Percentiles rank a stretch among this genome's conserved stretches.
These are phyloP conservation scores for Ganoderma lingzhi DNA, from an alignment of 1,284 basidiomycete species.

Conservation along the genomic window DNA sequence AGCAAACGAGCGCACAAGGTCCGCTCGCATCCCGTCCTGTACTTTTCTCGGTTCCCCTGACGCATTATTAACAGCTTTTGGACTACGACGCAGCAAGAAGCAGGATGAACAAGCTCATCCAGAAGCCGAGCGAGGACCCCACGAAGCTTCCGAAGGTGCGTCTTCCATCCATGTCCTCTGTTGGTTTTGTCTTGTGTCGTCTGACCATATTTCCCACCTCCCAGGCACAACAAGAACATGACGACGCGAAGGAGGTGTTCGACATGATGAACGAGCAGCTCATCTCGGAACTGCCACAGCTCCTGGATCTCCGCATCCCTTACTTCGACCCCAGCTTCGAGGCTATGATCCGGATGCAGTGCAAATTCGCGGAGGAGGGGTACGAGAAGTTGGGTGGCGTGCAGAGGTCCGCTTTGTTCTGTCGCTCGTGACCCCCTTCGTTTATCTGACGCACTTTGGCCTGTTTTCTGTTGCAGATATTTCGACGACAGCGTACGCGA, in stretches of 20 bases:
- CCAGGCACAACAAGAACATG: constrained; percentile 93
- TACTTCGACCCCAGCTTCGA: constrained; percentile 99
- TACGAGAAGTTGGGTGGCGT: constrained; percentile 98
- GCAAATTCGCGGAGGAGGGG: constrained; percentile 96
- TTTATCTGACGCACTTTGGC: constrained; percentile 9
- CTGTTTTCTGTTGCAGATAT: constrained; percentile 60
- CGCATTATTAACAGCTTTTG: constrained; percentile 66
- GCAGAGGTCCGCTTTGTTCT: constrained; percentile 67
- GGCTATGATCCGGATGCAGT: constrained; percentile 98
- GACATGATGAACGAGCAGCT: constrained; percentile 94
- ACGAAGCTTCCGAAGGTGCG: constrained; percentile 86
- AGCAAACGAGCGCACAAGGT: constrained; percentile 97
- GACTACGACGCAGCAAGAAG: constrained; percentile 96
- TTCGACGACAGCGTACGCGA: constrained; percentile 92
- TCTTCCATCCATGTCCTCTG: constrained; percentile 6
- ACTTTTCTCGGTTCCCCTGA: neutral
- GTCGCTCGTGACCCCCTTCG: neutral
- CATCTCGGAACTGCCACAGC: constrained; percentile 89
- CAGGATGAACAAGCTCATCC: constrained; percentile 88
- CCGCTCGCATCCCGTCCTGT: constrained; percentile 18
- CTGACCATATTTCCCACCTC: neutral
- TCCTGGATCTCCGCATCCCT: constrained; percentile 94
- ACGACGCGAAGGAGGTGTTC: constrained; percentile 94
- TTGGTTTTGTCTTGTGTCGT: neutral
- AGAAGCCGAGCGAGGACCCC: constrained; percentile 95